These are phyloP conservation scores for Neopestalotiopsis clavispora DNA, from an alignment of 2,329 filamentous ascomycete species.

Conservation along the genomic window DNA sequence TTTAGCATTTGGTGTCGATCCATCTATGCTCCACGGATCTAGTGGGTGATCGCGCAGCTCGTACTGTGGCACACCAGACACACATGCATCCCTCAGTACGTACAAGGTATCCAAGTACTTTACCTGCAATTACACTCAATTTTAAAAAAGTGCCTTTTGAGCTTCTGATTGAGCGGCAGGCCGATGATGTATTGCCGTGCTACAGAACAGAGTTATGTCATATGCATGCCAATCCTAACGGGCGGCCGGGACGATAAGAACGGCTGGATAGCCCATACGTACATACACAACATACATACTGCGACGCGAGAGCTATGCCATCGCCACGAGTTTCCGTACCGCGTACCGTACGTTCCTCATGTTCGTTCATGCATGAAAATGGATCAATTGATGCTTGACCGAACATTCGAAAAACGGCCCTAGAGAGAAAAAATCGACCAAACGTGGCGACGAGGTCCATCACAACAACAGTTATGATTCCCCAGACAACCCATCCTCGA, in stretches of 20 bases:
- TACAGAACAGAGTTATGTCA: constrained; percentile 7
- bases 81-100: neutral
- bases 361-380: neutral
- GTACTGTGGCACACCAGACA: neutral
- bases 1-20: constrained; percentile 3
- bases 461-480: constrained; percentile 8
- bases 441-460: neutral
- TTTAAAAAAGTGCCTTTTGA: neutral
- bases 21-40: constrained; percentile 3
- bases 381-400: neutral
- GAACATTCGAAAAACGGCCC: neutral
- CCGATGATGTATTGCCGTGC: neutral
- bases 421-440: neutral
- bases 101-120: neutral
- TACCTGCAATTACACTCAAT: neutral
- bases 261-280: neutral
- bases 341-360: neutral
- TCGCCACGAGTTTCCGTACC: neutral
- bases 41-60: constrained; percentile 2
- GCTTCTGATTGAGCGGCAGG: neutral
- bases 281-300: neutral
- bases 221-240: constrained; percentile 9
- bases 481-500: constrained; percentile 2
- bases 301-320: neutral
- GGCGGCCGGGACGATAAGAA: neutral